Evolutionary conservation across 2,329 filamentous ascomycete species (phyloP), one percentile per base, ranked within the genome.

Genomic region (Monosporascus sp.): DNA sequence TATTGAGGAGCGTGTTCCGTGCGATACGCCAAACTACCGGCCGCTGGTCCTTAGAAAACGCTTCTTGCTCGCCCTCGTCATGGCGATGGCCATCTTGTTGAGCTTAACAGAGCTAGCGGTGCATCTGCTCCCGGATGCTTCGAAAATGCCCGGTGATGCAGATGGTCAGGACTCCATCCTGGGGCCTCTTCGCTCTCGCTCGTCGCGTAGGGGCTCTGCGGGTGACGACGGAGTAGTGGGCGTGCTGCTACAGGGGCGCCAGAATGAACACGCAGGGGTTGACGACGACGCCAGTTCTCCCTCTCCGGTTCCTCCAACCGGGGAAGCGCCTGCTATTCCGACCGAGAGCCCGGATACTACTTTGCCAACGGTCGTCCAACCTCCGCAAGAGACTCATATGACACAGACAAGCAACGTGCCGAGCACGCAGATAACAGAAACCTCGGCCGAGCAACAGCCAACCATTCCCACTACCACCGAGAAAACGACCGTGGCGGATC

Each of bases 121-220:
- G 46, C 64, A 61, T 26, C 54, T 61, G 43, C 59, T 71, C 6
- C 69, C 69, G 17, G 51, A 64, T 20, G 56, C 52, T 14, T 60
- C 60, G 27, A 41, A 44, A 7, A 46, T 24, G n/a, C 20, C 48
- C 20, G 20, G 14, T 19, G 22, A 11, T 7, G 43, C 24, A 9
- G 22, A 17, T 4, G 43, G 17, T 19, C 20, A 7, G 9, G 26
- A 46, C 43, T 31, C 43, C 16, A 31, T 14, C 43, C 20, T 1
- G 26, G 5, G 2, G 11, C 22, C 7, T 16, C 24, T 31, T 19
- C 43, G 24, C 24, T 4, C 14, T 31, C 43, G 24, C n/a, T 26
- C 43, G 6, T 26, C 22, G 2, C 20, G 19, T 26, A 16, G 11
- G 11, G n/a, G 2, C 19, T 19, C 11, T 19, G 19, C 9, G 40